These are phyloP conservation scores for Stachybotrys elegans DNA, from an alignment of 2,329 filamentous ascomycete species.

Conservation along the genomic window DNA sequence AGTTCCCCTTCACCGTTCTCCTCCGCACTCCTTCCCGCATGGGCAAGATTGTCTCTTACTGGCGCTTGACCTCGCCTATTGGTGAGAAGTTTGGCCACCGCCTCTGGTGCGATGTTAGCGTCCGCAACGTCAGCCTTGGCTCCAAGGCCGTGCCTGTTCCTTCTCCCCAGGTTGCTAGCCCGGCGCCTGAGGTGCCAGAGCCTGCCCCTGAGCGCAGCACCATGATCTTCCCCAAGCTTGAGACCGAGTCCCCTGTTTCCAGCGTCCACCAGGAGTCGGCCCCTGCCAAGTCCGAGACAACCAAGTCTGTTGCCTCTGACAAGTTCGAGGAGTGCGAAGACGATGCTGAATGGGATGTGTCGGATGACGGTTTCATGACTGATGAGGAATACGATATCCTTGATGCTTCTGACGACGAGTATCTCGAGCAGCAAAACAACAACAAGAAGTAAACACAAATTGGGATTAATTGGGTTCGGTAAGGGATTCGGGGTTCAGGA, in stretches of 20 bases:
- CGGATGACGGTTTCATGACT: conserved; percentile 77
- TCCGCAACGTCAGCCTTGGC: conserved; percentile 40
- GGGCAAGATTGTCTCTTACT: conserved; percentile 88
- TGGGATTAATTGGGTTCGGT: neutral
- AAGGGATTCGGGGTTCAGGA: conserved; percentile 16
- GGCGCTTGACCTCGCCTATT: conserved; percentile 80
- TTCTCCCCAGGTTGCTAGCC: conserved; percentile 16
- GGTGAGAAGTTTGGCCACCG: conserved; percentile 86
- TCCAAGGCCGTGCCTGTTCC: conserved; percentile 2
- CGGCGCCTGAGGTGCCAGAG: conserved; percentile 22
- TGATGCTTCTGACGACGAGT: conserved; percentile 90
- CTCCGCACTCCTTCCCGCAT: conserved; percentile 74
- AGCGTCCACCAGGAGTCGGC: conserved; percentile 67
- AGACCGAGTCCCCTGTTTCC: conserved; percentile 82
- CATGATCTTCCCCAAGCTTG: conserved; percentile 96
- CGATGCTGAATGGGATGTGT: conserved; percentile 58
- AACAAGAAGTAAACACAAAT: conserved; percentile 33
- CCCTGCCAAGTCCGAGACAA: conserved; percentile 22
- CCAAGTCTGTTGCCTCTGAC: too few species aligned
- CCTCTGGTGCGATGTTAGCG: conserved; percentile 88
- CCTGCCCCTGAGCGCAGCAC: conserved; percentile 43
- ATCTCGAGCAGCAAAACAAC: conserved; percentile 50
- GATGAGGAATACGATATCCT: conserved; percentile 98
- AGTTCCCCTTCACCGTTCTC: conserved; percentile 74
- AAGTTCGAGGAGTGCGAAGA: conserved; percentile 47